Evolutionary conservation across 345 rosid genomes (phyloP).

Genomic region (Eutrema japonicum): DNA sequence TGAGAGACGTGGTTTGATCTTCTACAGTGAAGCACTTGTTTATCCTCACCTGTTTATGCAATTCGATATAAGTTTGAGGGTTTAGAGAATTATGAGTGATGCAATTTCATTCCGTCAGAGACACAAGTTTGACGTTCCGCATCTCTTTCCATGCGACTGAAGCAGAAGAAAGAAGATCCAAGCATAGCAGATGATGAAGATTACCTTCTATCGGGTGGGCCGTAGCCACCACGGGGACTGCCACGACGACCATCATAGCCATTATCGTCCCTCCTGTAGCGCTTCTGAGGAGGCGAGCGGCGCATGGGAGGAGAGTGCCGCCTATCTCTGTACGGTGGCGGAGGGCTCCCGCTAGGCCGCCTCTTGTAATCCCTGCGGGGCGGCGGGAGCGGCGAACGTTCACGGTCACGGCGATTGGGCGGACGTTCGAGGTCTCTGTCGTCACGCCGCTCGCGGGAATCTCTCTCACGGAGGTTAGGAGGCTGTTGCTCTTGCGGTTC

Average conservation of each 20-base stretch:
- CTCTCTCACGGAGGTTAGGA: slow-evolving; percentile 69
- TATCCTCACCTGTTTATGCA: too few relatives aligned
- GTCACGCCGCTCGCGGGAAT: slow-evolving; percentile 77
- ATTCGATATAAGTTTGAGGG: too few relatives aligned
- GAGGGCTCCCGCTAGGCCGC: slow-evolving; percentile 79
- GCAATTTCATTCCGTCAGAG: not conserved
- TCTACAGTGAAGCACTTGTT: not conserved
- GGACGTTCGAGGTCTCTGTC: slow-evolving; percentile 68
- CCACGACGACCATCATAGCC: slow-evolving; percentile 83
- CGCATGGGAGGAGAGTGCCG: slow-evolving; percentile 76
- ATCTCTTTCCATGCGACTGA: not conserved
- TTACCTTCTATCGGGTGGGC: slow-evolving; percentile 82
- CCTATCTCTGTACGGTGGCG: slow-evolving; percentile 69
- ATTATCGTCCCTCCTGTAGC: slow-evolving; percentile 89
- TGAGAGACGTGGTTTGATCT: not conserved
- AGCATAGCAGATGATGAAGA: not conserved
- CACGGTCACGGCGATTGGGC: slow-evolving; percentile 62
- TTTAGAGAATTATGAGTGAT: not conserved
- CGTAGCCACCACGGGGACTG: slow-evolving; percentile 81
- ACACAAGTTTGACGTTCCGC: not conserved
- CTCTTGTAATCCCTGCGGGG: slow-evolving; percentile 78
- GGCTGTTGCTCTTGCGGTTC: slow-evolving; percentile 43
- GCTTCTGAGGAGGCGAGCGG: slow-evolving; percentile 81
- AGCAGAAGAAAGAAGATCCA: too few relatives aligned
- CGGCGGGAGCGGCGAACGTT: slow-evolving; percentile 79